Evolutionary conservation across 192 early-diverging fungal genomes (phyloP).

Genomic region (Backusella parvicylindrica): DNA sequence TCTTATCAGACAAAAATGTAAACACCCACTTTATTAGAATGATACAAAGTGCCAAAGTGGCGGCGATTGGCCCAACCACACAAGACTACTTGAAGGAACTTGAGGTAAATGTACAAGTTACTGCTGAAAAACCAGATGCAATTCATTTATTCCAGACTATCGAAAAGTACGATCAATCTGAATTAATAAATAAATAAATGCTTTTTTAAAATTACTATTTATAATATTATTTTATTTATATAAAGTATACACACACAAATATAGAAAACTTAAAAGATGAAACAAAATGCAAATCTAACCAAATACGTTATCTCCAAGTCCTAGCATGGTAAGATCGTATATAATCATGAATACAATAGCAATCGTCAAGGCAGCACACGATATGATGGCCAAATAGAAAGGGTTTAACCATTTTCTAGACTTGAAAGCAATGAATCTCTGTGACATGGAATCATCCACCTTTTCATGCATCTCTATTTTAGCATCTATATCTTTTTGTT

Average conservation of each 20-base stretch:
- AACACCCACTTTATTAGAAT: background rate
- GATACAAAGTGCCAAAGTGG: constrained; percentile 18
- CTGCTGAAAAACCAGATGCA: constrained; percentile 34
- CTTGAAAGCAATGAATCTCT: constrained; percentile 18
- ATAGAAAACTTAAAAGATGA: background rate
- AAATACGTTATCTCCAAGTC: constrained; percentile 39
- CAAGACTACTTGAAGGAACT: constrained; percentile 10
- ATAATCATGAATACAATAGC: constrained; percentile 45
- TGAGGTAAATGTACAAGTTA: constrained; percentile 21
- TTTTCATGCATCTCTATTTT: background rate
- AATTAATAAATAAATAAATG: background rate
- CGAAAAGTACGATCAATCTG: constrained; percentile 7
- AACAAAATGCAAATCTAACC: background rate
- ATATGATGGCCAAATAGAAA: constrained; percentile 14
- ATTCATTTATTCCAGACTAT: constrained; percentile 17
- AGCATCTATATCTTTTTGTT: background rate
- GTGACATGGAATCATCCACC: background rate
- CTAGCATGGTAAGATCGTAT: constrained; percentile 51
- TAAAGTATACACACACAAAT: background rate
- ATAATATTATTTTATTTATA: background rate
- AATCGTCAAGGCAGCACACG: constrained; percentile 25
- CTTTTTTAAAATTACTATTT: background rate
- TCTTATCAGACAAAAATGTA: constrained; percentile 12
- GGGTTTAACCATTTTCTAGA: constrained; percentile 15
- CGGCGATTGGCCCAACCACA: constrained; percentile 51